These are phyloP conservation scores for Cryphonectria naterciae DNA, from an alignment of 2,329 filamentous ascomycete species.

Conservation along the genomic window DNA sequence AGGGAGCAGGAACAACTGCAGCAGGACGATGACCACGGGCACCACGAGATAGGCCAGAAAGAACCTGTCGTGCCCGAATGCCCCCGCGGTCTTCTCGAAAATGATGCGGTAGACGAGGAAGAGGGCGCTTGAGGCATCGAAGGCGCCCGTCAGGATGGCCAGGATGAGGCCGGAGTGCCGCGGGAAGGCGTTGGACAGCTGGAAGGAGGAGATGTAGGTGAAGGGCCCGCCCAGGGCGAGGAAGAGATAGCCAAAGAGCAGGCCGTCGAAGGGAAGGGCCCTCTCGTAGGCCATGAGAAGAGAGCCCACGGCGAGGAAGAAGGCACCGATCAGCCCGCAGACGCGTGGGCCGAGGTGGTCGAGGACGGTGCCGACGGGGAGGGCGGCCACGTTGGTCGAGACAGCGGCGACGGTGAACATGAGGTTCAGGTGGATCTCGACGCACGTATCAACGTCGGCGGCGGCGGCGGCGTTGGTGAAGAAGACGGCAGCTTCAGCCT, in stretches of 20 bases:
- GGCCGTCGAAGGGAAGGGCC: conserved; percentile 71
- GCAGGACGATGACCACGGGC: conserved; percentile 66
- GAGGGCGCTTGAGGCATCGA: conserved; percentile 79
- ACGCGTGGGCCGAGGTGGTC: conserved; percentile 81
- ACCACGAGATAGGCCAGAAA: conserved; percentile 75
- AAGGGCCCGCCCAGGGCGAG: conserved; percentile 80
- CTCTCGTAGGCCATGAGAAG: conserved; percentile 71
- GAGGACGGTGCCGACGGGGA: conserved; percentile 83
- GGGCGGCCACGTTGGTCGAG: conserved; percentile 82
- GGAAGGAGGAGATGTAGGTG: conserved; percentile 81
- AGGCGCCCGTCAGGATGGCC: conserved; percentile 78
- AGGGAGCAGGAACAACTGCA: conserved; percentile 75
- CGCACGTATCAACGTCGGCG: conserved; percentile 45
- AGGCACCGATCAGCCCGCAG: conserved; percentile 71
- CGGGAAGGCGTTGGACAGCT: conserved; percentile 83
- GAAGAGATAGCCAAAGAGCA: conserved; percentile 74
- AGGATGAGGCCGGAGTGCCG: conserved; percentile 77
- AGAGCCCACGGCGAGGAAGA: conserved; percentile 72
- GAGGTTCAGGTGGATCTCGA: conserved; percentile 73
- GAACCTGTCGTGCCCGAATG: conserved; percentile 68
- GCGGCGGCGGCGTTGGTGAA: conserved; percentile 27
- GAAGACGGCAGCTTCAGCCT: no score
- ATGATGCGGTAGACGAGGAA: conserved; percentile 76
- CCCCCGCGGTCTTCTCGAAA: conserved; percentile 56
- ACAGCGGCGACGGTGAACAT: conserved; percentile 94